A percentile compares a stretch with the other conserved stretches of the same genome.
Evolutionary conservation across 169 alveolate species (phyloP).

Genomic region (Plasmodium ovale): DNA sequence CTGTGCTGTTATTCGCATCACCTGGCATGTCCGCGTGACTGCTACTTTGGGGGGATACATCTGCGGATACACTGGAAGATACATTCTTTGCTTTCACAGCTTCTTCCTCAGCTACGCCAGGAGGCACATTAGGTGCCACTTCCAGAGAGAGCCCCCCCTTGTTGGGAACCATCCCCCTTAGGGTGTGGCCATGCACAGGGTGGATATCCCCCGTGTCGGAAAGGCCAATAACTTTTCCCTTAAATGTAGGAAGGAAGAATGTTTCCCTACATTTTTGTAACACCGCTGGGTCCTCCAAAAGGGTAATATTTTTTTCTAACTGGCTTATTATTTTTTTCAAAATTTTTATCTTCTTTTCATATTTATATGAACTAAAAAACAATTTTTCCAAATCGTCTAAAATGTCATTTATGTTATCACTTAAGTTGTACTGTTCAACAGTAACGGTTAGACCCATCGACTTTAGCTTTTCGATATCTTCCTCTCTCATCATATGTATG

Average conservation of each 20-base stretch:
- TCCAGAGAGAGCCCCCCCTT: not conserved
- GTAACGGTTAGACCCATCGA: conserved; percentile 20
- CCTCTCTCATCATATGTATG: conserved; percentile 2
- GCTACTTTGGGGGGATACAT: not conserved
- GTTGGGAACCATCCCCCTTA: no score
- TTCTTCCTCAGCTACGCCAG: not conserved
- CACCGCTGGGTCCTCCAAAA: conserved; percentile 32
- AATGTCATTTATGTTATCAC: conserved; percentile 59
- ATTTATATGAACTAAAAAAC: conserved; percentile 16
- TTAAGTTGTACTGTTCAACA: conserved; percentile 46
- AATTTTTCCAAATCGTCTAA: conserved; percentile 51
- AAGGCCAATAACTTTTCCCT: conserved; percentile 8
- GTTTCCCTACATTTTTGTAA: conserved; percentile 32
- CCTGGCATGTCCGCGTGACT: not conserved
- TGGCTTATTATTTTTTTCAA: conserved; percentile 41
- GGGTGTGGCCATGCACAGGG: not conserved
- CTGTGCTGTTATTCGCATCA: not conserved
- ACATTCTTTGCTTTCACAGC: not conserved
- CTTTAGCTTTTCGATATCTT: conserved; percentile 24
- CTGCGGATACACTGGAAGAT: no score
- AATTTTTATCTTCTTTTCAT: conserved; percentile 36
- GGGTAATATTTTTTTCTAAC: conserved; percentile 43
- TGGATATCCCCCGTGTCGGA: not conserved
- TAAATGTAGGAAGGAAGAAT: conserved; percentile 45
- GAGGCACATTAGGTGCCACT: not conserved